Conservation (phyloP, 2,329 filamentous ascomycete genomes). For the Ascochyta pisi region DNA sequence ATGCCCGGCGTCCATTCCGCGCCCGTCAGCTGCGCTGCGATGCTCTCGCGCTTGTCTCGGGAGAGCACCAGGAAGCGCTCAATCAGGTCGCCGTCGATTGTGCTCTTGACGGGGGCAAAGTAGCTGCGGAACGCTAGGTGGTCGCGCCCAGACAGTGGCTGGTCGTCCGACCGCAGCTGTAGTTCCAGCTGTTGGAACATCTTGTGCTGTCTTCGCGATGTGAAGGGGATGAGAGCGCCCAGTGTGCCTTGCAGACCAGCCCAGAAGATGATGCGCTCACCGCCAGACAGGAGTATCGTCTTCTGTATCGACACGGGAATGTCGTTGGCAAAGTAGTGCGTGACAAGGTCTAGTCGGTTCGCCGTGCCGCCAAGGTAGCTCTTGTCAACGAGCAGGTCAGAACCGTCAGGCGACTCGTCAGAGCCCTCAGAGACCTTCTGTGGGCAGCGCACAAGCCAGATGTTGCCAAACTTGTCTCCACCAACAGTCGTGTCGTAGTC, state of each 20-base stretch:
- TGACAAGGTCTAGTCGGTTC: slow-evolving; percentile 82
- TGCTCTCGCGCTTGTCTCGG: slow-evolving; percentile 91
- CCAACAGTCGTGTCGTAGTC: slow-evolving; percentile 97
- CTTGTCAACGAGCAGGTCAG: slow-evolving; percentile 89
- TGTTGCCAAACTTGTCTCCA: slow-evolving; percentile 96
- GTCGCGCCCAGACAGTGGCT: slow-evolving; percentile 88
- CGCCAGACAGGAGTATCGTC: slow-evolving; percentile 86
- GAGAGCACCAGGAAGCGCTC: slow-evolving; percentile 86
- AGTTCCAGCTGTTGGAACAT: slow-evolving; percentile 96
- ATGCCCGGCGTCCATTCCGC: slow-evolving; percentile 73
- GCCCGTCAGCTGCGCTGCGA: slow-evolving; percentile 90
- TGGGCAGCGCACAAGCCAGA: slow-evolving; percentile 90
- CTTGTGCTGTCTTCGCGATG: slow-evolving; percentile 90
- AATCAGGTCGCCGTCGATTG: slow-evolving; percentile 96
- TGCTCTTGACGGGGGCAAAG: slow-evolving; percentile 94
- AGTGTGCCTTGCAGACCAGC: slow-evolving; percentile 93
- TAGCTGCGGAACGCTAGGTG: slow-evolving; percentile 96
- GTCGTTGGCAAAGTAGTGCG: slow-evolving; percentile 90
- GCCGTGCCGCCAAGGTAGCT: slow-evolving; percentile 89
- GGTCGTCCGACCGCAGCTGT: slow-evolving; percentile 77
- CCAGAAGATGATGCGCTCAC: slow-evolving; percentile 91
- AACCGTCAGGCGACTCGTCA: slow-evolving; percentile 88
- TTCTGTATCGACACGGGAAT: slow-evolving; percentile 91
- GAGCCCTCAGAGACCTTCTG: slow-evolving; percentile 85
- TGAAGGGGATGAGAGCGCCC: slow-evolving; percentile 90